Percentiles rank a stretch among this genome's conserved stretches.
Conservation (phyloP, 164 flowering plant species). For the Hamamelis virginiana region DNA sequence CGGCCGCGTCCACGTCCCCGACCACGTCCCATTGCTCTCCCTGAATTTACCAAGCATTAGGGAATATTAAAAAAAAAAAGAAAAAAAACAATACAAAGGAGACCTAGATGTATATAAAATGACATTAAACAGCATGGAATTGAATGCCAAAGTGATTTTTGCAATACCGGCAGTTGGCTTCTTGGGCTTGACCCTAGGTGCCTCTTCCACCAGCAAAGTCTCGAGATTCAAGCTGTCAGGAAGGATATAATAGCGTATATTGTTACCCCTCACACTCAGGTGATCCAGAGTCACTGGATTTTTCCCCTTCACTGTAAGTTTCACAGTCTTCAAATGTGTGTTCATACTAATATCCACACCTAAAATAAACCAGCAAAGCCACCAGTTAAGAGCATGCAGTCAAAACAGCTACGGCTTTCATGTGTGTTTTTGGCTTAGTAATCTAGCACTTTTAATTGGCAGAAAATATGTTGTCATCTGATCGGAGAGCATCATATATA, state of each 20-base stretch:
- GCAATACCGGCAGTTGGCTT: constrained; percentile 80
- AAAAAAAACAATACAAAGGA: too few relatives aligned
- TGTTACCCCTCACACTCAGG: constrained; percentile 89
- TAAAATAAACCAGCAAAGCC: constrained; percentile 20
- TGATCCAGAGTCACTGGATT: constrained; percentile 87
- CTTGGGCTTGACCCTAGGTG: constrained; percentile 91
- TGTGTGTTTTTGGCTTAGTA: too few relatives aligned
- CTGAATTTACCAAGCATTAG: constrained; percentile 26
- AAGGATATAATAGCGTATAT: constrained; percentile 81
- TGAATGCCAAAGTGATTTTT: not conserved
- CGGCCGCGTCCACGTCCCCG: constrained; percentile 93
- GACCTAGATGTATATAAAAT: too few relatives aligned
- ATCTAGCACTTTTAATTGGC: too few relatives aligned
- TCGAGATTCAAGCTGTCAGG: constrained; percentile 93
- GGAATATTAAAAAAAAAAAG: not conserved
- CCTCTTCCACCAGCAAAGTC: constrained; percentile 83
- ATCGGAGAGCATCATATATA: too few relatives aligned
- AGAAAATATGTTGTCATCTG: too few relatives aligned
- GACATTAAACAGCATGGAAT: not conserved
- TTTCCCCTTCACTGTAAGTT: constrained; percentile 79
- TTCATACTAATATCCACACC: constrained; percentile 97
- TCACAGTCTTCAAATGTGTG: constrained; percentile 87
- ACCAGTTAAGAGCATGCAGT: too few relatives aligned
- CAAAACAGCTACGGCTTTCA: too few relatives aligned
- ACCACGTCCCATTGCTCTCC: constrained; percentile 84